phyloP scores from a whole-genome alignment of 208 protist species.

The Naegleria fowleri region DNA sequence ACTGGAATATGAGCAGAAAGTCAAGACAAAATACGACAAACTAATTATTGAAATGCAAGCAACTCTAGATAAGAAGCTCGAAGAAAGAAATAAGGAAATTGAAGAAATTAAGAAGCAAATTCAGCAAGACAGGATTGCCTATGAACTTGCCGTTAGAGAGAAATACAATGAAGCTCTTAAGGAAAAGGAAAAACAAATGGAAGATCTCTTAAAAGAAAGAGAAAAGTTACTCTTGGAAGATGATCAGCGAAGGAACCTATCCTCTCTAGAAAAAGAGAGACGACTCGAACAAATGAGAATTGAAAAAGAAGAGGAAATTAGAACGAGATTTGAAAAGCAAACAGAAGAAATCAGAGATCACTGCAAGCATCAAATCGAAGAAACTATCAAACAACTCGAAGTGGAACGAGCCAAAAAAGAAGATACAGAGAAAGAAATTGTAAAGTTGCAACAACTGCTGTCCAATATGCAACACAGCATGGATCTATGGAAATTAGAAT shows the following conservation, averaged over 20 bases:
- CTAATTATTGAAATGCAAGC: neutral
- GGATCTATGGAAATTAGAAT: slow-evolving; percentile 40
- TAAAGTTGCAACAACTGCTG: slow-evolving; percentile 36
- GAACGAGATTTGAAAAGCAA: slow-evolving; percentile 19
- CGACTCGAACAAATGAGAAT: slow-evolving; percentile 28
- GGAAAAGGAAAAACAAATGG: slow-evolving; percentile 27
- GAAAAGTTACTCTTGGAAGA: slow-evolving; percentile 9
- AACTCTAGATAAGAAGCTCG: neutral
- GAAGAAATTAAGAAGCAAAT: slow-evolving; percentile 28
- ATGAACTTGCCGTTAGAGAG: slow-evolving; percentile 6
- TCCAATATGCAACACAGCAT: slow-evolving; percentile 30
- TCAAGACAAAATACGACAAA: slow-evolving; percentile 9
- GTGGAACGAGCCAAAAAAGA: neutral
- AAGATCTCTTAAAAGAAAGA: slow-evolving; percentile 29
- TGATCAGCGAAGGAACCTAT: slow-evolving; percentile 22
- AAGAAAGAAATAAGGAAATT: slow-evolving; percentile 12
- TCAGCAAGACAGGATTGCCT: slow-evolving; percentile 29
- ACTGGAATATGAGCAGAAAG: slow-evolving; percentile 31
- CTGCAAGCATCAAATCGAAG: slow-evolving; percentile 17
- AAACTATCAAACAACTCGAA: slow-evolving; percentile 10
- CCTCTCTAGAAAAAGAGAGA: slow-evolving; percentile 15
- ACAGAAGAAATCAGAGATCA: slow-evolving; percentile 5
- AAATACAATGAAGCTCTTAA: slow-evolving; percentile 34
- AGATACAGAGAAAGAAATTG: slow-evolving; percentile 32
- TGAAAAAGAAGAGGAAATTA: slow-evolving; percentile 1